phyloP scores from a whole-genome alignment of 495 filamentous ascomycete species.

The Trypethelium eluteriae region DNA sequence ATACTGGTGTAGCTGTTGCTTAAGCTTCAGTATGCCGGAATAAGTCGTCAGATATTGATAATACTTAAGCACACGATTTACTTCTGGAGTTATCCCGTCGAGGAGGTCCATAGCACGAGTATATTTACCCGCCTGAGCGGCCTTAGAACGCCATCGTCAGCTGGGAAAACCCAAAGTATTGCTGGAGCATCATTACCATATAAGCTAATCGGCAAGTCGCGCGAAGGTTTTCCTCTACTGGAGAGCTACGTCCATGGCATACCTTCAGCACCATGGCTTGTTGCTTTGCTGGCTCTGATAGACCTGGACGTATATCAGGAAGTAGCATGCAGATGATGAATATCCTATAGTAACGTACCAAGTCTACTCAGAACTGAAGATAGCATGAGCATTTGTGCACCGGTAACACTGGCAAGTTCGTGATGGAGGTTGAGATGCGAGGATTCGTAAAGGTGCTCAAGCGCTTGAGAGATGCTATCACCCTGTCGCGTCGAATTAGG shows the following conservation, averaged over 20 bases:
- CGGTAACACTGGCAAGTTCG: constrained; percentile 62
- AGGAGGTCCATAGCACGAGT: constrained; percentile 60
- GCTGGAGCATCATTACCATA: constrained; percentile 37
- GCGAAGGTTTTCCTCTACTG: constrained; percentile 72
- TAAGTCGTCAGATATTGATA: constrained; percentile 74
- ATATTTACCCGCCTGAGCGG: constrained; percentile 59
- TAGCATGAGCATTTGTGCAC: constrained; percentile 61
- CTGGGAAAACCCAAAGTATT: background rate
- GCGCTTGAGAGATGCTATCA: constrained; percentile 66
- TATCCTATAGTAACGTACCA: constrained; percentile 44
- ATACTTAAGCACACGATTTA: constrained; percentile 64
- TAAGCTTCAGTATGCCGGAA: constrained; percentile 63
- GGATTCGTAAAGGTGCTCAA: constrained; percentile 72
- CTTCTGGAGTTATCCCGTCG: constrained; percentile 57
- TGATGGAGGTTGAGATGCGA: constrained; percentile 75
- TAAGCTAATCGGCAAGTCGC: constrained; percentile 52
- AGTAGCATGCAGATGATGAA: background rate
- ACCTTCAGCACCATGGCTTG: background rate
- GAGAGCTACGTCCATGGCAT: constrained; percentile 56
- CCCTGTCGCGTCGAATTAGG: constrained; percentile 43
- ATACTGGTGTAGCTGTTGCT: constrained; percentile 59
- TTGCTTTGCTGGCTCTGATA: constrained; percentile 12
- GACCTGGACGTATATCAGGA: constrained; percentile 26
- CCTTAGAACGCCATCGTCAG: constrained; percentile 36
- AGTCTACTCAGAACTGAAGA: constrained; percentile 70